Base-by-base conservation (phyloP, 345 rosid species). In the Alliaria petiolata region DNA sequence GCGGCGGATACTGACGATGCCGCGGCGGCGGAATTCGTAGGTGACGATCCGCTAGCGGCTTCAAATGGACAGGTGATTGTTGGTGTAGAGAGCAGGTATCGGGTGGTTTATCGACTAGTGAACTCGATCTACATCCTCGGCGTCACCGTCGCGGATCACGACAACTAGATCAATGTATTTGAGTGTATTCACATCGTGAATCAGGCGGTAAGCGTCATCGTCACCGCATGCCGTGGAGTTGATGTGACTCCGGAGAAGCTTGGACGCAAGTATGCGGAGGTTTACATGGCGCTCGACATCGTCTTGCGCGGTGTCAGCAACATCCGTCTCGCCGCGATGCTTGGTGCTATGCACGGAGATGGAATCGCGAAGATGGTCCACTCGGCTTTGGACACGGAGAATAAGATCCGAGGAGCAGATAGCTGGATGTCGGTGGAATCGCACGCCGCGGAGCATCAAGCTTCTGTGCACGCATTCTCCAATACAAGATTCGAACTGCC, bases 351-450 rank as follows among this genome's bases (percentile, higher is more conserved):
- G 97, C 99, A 95, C 81, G 98, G 92, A 0, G 99, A 95, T 2
- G 91, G 98, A 14, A 86, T 95, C 47, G 99, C 99, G 10, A 95
- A 89, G 83, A 87, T 95, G 99, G 99, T 95, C 4, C 99, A 95
- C 12, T 95, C 99, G 11, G 95, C 85, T 33, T 54, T 95, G 8
- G 97, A 95, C 35, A 83, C 99, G 0, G 99, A 95, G 82, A 78
- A 81, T 74, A 95, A 95, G 86, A 85, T 89, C 60, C 89, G 99
- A 4, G 99, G 99, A 20, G 99, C 93, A 0, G 97, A 88, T n/a
- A 80, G 68, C 14, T 95, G 99, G 99, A 40, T 45, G 22, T 47
- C 78, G 1, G 73, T 85, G 55, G 97, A 95, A 75, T 77, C 72
- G 0, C 92, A 84, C 26, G 82, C 97, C 0, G 57, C 75, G 3